These are phyloP conservation scores for Spizellomyces sp. DNA, from an alignment of 192 early-diverging fungal species.

Conservation along the genomic window DNA sequence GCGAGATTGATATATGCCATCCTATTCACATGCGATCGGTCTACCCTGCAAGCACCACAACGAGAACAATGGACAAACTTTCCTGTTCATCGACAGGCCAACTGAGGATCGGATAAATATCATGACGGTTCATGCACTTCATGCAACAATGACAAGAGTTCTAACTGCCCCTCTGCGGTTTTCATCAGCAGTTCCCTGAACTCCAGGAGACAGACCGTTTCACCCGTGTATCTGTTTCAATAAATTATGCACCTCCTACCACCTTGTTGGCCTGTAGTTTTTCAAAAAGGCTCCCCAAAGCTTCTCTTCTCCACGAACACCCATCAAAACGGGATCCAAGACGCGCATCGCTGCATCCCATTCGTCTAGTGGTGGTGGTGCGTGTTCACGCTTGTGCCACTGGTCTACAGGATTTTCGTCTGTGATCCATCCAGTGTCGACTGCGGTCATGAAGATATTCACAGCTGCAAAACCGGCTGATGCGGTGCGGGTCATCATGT, in stretches of 20 bases:
- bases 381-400: conserved; percentile 42
- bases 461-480: conserved; percentile 46
- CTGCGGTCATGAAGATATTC: conserved; percentile 60
- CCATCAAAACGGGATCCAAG: conserved; percentile 53
- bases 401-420: conserved; percentile 58
- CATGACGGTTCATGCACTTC: too few relatives aligned
- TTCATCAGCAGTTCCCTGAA: too few relatives aligned
- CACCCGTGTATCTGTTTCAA: too few relatives aligned
- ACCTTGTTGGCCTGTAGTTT: conserved; percentile 54
- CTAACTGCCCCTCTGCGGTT: too few relatives aligned
- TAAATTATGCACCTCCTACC: conserved; percentile 32
- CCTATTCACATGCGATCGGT: too few relatives aligned
- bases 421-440: conserved; percentile 63
- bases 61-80: too few relatives aligned
- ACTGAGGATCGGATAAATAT: too few relatives aligned
- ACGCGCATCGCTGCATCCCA: conserved; percentile 58
- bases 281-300: conserved; percentile 61
- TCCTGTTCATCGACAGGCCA: too few relatives aligned
- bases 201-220: too few relatives aligned
- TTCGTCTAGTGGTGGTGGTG: conserved; percentile 58
- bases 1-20: too few relatives aligned
- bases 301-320: conserved; percentile 50
- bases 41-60: too few relatives aligned
- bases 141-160: too few relatives aligned
- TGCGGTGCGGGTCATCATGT: conserved; percentile 62